These are phyloP conservation scores for Liriodendron chinense DNA, from an alignment of 164 flowering plant species.

Conservation along the genomic window DNA sequence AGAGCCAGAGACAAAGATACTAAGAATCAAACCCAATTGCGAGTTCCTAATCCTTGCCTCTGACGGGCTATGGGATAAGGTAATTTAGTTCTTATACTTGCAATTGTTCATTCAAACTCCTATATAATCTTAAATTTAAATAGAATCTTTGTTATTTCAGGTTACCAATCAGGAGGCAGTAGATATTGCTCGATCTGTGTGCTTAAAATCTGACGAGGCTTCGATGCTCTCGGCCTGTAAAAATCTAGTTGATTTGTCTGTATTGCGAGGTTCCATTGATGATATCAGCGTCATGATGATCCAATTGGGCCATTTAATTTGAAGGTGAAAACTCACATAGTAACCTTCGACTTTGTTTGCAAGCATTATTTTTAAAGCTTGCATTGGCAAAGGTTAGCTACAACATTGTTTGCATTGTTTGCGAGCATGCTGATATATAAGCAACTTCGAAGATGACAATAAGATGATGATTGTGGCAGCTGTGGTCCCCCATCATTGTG, in stretches of 20 bases:
- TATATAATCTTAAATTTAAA: too few relatives aligned
- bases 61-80: conserved; percentile 96
- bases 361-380: too few relatives aligned
- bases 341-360: too few relatives aligned
- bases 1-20: conserved; percentile 60
- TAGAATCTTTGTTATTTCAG: conserved; percentile 30
- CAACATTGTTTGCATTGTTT: too few relatives aligned
- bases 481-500: too few relatives aligned
- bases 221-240: conserved; percentile 53
- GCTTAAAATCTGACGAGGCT: conserved; percentile 33
- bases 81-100: conserved; percentile 11
- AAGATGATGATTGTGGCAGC: too few relatives aligned
- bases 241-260: conserved; percentile 59
- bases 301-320: conserved; percentile 37
- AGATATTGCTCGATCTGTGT: conserved; percentile 47
- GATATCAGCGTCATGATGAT: conserved; percentile 74
- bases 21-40: conserved; percentile 40
- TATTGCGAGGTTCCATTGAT: conserved; percentile 68
- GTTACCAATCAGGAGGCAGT: conserved; percentile 85
- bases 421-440: too few relatives aligned
- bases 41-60: conserved; percentile 87
- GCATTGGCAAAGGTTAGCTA: too few relatives aligned
- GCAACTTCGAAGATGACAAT: too few relatives aligned
- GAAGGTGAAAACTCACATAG: not conserved
- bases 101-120: not conserved